These are phyloP conservation scores for Neonectria sp. DNA, from an alignment of 2,329 filamentous ascomycete species.

Conservation along the genomic window DNA sequence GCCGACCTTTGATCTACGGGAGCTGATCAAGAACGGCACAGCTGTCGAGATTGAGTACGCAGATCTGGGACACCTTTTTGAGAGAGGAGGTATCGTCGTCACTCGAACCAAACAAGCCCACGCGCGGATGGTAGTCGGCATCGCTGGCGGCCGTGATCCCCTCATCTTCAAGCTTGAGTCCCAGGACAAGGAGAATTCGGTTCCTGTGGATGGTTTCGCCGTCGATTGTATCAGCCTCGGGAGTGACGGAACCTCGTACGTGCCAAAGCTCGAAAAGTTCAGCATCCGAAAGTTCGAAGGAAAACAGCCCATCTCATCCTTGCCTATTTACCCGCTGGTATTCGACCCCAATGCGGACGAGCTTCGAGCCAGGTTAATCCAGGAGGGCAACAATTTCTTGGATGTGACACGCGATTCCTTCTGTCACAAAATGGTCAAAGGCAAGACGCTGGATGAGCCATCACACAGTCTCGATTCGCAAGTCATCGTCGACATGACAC, in stretches of 20 bases:
- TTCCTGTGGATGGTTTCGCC: conserved; percentile 17
- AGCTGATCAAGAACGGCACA: conserved; percentile 21
- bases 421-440: conserved; percentile 4
- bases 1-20: conserved; percentile 24
- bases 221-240: conserved; percentile 30
- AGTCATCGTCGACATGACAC: conserved; percentile 4
- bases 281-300: conserved; percentile 29
- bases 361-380: background rate
- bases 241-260: conserved; percentile 17
- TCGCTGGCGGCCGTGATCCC: conserved; percentile 19
- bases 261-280: conserved; percentile 23
- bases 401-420: background rate
- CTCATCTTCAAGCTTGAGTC: background rate
- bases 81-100: conserved; percentile 21
- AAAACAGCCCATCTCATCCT: conserved; percentile 4
- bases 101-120: background rate
- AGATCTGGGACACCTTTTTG: conserved; percentile 37
- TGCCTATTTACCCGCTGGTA: conserved; percentile 23
- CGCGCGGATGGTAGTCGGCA: conserved; percentile 10
- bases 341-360: conserved; percentile 13
- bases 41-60: conserved; percentile 25
- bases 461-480: conserved; percentile 4
- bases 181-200: background rate
- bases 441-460: conserved; percentile 3
- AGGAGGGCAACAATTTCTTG: background rate